Conservation (phyloP, 805 yeast species). For the Metschnikowia colocasiae region DNA sequence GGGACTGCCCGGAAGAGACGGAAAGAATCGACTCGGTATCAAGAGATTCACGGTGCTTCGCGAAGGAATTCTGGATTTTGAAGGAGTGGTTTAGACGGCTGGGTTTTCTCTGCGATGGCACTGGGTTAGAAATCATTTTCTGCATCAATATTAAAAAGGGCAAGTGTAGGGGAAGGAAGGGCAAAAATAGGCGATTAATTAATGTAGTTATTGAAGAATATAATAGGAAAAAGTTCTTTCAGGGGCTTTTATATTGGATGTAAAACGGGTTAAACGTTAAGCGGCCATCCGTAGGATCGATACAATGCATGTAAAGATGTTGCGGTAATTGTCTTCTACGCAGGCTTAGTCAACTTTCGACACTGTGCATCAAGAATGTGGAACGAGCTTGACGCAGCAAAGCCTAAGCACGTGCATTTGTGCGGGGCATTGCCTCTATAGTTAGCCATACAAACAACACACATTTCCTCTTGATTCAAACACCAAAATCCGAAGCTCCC, state of each 20-base stretch:
- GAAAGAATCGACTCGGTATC: slow-evolving; percentile 3
- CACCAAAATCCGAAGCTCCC: too few relatives aligned
- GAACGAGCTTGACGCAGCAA: not conserved
- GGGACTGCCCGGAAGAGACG: not conserved
- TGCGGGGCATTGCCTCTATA: not conserved
- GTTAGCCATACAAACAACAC: too few relatives aligned
- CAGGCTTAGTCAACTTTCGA: not conserved
- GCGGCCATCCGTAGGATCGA: not conserved
- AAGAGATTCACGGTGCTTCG: not conserved
- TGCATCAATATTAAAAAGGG: not conserved
- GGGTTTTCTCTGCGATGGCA: not conserved
- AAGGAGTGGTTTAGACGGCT: slow-evolving; percentile 1
- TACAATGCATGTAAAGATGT: slow-evolving; percentile 4
- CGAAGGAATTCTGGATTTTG: not conserved
- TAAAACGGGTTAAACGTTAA: not conserved
- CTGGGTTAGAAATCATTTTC: not conserved
- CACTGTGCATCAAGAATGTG: slow-evolving; percentile 1
- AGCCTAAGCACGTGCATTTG: not conserved
- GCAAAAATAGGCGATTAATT: not conserved
- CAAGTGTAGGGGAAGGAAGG: not conserved
- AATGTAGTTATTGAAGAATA: not conserved
- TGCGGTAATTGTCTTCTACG: slow-evolving; percentile 4
- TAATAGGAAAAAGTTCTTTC: not conserved
- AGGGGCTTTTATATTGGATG: not conserved
- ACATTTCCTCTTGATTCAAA: too few relatives aligned